These are phyloP conservation scores for Botrytis paeoniae DNA, from an alignment of 2,329 filamentous ascomycete species.

Conservation along the genomic window DNA sequence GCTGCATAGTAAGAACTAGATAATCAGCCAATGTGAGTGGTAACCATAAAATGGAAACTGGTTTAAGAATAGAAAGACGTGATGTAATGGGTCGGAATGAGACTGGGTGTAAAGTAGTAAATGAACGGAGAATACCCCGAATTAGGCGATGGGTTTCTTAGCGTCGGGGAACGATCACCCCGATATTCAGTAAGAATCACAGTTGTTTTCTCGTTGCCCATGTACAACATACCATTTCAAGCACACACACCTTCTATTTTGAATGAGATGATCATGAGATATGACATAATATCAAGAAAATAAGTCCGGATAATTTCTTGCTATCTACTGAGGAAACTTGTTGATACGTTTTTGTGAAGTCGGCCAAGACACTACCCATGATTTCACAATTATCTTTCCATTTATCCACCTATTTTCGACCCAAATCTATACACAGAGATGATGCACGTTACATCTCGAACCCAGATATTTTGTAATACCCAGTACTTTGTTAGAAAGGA, in stretches of 20 bases:
- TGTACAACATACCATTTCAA: conserved; percentile 2
- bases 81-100: background rate
- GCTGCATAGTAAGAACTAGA: conserved; percentile 1
- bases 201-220: conserved; percentile 4
- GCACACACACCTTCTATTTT: conserved; percentile 11
- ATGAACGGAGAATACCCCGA: background rate
- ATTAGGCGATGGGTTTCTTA: background rate
- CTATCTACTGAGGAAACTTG: background rate
- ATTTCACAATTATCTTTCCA: background rate
- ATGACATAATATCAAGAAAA: background rate
- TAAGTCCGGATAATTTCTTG: background rate
- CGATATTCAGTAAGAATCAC: conserved; percentile 14
- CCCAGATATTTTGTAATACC: background rate
- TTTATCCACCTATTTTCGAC: background rate
- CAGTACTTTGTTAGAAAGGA: background rate
- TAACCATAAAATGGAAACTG: background rate
- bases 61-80: background rate
- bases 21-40: background rate
- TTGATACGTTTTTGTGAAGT: background rate
- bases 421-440: conserved; percentile 1
- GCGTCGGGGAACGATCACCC: conserved; percentile 2
- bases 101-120: background rate
- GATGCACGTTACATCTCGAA: background rate
- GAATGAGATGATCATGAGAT: background rate
- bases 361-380: background rate